These are phyloP conservation scores for Umbilicus rupestris DNA, from an alignment of 164 flowering plant genomes.

Conservation along the genomic window DNA sequence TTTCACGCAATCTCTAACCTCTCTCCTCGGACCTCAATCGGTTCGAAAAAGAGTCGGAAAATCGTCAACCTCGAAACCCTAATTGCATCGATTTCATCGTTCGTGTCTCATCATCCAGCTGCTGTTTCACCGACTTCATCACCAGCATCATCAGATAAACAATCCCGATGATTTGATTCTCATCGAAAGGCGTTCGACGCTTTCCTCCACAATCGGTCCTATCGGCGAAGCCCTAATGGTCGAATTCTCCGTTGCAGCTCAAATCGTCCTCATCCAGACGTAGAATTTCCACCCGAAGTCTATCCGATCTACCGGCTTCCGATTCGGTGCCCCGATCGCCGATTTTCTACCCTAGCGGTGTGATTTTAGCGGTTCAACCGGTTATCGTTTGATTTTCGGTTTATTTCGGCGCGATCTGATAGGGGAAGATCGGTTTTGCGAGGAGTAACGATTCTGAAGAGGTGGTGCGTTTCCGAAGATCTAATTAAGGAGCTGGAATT, in stretches of 20 bases:
- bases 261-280: background rate
- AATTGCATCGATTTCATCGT: background rate
- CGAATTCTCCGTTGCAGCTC: background rate
- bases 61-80: background rate
- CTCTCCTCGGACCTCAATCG: conserved; percentile 7
- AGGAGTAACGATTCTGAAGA: background rate
- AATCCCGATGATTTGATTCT: background rate
- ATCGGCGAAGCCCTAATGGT: background rate
- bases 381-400: background rate
- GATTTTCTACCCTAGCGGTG: background rate
- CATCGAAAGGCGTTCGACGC: background rate
- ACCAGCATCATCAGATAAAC: background rate
- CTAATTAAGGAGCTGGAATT: background rate
- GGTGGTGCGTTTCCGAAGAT: background rate
- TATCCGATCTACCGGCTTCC: background rate
- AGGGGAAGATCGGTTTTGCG: background rate
- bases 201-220: background rate
- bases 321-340: too few relatives aligned
- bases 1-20: background rate
- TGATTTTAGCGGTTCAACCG: background rate
- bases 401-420: background rate
- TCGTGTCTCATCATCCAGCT: background rate
- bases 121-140: background rate
- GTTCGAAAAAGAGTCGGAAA: background rate
- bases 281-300: too few relatives aligned